A percentile compares a stretch with the other conserved stretches of the same genome.
phyloP scores from a whole-genome alignment of 2,329 filamentous ascomycete genomes.

The Domatiomyces catenatus region DNA sequence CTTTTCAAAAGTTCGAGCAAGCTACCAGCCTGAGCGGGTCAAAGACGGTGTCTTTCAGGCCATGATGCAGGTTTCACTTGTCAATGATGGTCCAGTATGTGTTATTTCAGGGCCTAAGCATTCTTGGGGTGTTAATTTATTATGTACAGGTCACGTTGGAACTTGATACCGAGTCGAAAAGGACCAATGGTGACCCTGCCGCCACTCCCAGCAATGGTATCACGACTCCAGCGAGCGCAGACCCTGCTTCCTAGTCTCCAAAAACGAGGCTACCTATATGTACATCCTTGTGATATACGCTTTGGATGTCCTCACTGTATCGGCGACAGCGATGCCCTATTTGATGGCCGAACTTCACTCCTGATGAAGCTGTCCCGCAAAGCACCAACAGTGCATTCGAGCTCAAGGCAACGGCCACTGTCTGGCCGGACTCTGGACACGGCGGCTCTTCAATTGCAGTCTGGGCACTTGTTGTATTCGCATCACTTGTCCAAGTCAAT shows the following conservation, averaged over 20 bases:
- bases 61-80: constrained; percentile 92
- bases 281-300: background rate
- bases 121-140: background rate
- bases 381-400: background rate
- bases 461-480: too few relatives aligned
- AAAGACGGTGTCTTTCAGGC: constrained; percentile 96
- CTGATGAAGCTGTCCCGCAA: background rate
- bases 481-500: too few relatives aligned
- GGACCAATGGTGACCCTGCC: background rate
- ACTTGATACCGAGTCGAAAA: constrained; percentile 24
- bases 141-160: constrained; percentile 23
- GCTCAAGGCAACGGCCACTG: background rate
- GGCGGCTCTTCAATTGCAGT: too few relatives aligned
- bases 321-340: background rate
- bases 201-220: background rate
- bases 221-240: background rate
- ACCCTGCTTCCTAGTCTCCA: background rate
- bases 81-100: constrained; percentile 70
- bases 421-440: background rate
- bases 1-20: constrained; percentile 55
- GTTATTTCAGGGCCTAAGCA: background rate
- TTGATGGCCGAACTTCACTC: background rate
- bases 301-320: background rate
- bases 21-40: constrained; percentile 59
- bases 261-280: background rate